Base-by-base conservation (phyloP, 2,329 filamentous ascomycete species). In the Colletotrichum cuscutae region DNA sequence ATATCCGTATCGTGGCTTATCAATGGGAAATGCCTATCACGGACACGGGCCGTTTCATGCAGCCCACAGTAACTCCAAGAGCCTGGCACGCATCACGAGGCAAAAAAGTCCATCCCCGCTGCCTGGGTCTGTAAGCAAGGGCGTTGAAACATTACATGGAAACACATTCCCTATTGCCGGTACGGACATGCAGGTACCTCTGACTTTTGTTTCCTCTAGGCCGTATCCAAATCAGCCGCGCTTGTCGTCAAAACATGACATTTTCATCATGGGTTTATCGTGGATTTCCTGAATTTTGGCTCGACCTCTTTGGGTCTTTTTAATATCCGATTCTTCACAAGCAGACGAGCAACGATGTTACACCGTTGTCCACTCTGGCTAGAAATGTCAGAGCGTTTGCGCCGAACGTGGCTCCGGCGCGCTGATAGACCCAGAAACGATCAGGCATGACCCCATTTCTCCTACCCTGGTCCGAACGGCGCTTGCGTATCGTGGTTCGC, bases 141-240 rank as follows among this genome's bases (percentile, higher is more conserved):
- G 42, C 49, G 28, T 70, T 72, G 70, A 72, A 72, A 72, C 70
- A 65, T 70, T 72, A 70, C 42, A 72, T 72, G 70, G 66, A 70
- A 72, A 72, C 60, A 26, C n/a, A 30, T 61, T 61, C 35, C 59
- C 26, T 60, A 9, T 56, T 37, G 32, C 60, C 42, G 42, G 19
- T 49, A 49, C 42, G 42, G 60, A 52, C 49, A 32, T 70, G 56
- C 65, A 70, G 54, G 63, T 68, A 65, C 69, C 42, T 35, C 57
- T 5, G n/a, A 19, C 8, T 35, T 42, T 28, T 22, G 63, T 53
- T 68, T 69, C 52, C 26, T 64, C 42, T 15, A 8, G 37, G 37
- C 37, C 19, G 37, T 5, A 37, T 54, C 30, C 30, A 32, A 32
- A 32, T 9, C 67, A 37, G 60, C 66, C 59, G 66, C 46, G 66